These are phyloP conservation scores for Polyporus tsugae DNA, from an alignment of 1,284 basidiomycete genomes.

Conservation along the genomic window DNA sequence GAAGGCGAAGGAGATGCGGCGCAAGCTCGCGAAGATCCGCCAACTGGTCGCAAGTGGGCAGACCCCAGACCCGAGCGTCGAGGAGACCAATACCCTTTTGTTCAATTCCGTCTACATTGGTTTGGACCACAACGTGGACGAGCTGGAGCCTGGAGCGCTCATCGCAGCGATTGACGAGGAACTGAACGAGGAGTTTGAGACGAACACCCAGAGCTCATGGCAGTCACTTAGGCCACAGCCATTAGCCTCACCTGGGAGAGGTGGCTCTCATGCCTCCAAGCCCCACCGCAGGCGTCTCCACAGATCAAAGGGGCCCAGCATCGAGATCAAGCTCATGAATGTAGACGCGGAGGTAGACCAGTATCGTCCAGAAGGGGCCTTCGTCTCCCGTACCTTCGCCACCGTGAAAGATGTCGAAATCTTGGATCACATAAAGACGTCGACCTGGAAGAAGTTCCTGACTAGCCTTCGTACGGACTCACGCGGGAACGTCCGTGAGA, in stretches of 20 bases:
- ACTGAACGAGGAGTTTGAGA: slow-evolving; percentile 78
- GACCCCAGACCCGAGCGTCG: slow-evolving; percentile 82
- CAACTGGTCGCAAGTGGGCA: slow-evolving; percentile 96
- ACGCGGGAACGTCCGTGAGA: slow-evolving; percentile 86
- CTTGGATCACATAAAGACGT: slow-evolving; percentile 96
- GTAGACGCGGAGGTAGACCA: slow-evolving; percentile 74
- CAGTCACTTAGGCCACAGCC: slow-evolving; percentile 70
- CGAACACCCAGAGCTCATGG: slow-evolving; percentile 83
- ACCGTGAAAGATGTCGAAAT: slow-evolving; percentile 85
- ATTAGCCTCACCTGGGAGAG: slow-evolving; percentile 48
- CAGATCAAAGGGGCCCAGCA: slow-evolving; percentile 82
- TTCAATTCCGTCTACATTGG: slow-evolving; percentile 96
- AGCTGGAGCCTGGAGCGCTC: slow-evolving; percentile 77
- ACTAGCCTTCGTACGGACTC: slow-evolving; percentile 86
- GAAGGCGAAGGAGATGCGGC: slow-evolving; percentile 88
- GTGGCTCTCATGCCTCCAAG: slow-evolving; percentile 49
- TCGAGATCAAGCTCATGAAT: slow-evolving; percentile 84
- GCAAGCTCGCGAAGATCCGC: slow-evolving; percentile 88
- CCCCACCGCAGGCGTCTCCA: slow-evolving; percentile 70
- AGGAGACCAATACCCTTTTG: slow-evolving; percentile 81
- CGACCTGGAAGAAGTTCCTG: slow-evolving; percentile 97
- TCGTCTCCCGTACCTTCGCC: slow-evolving; percentile 72
- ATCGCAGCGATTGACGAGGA: slow-evolving; percentile 94
- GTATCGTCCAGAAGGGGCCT: slow-evolving; percentile 62
- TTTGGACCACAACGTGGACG: slow-evolving; percentile 74